Conservation (phyloP, 2,329 filamentous ascomycete species). For the Talaromyces piceae region DNA sequence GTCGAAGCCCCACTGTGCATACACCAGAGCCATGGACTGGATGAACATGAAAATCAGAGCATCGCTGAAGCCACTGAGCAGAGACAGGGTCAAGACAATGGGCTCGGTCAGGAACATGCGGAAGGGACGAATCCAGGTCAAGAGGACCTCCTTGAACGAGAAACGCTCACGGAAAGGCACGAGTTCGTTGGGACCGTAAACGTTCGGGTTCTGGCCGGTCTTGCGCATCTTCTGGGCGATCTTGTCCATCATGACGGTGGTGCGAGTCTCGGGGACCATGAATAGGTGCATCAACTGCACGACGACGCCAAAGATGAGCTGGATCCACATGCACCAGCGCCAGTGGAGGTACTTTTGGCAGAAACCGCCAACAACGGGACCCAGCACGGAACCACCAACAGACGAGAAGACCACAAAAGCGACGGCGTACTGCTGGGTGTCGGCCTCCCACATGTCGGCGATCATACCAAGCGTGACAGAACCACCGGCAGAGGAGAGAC, state of each 20-base stretch:
- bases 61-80: constrained; percentile 57
- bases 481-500: constrained; percentile 63
- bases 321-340: constrained; percentile 79
- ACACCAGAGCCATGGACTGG: constrained; percentile 54
- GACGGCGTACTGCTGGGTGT: constrained; percentile 67
- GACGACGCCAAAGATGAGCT: constrained; percentile 67
- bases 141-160: constrained; percentile 49
- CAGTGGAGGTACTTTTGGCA: constrained; percentile 60
- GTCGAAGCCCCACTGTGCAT: constrained; percentile 52
- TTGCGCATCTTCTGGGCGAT: constrained; percentile 69
- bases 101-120: constrained; percentile 59
- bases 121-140: constrained; percentile 55
- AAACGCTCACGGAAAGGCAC: constrained; percentile 53
- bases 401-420: constrained; percentile 72
- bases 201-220: constrained; percentile 49
- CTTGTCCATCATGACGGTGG: constrained; percentile 67
- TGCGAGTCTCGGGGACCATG: constrained; percentile 69
- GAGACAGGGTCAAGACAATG: constrained; percentile 54
- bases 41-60: constrained; percentile 62
- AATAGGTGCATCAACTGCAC: constrained; percentile 62
- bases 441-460: constrained; percentile 64
- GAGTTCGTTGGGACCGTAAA: constrained; percentile 68
- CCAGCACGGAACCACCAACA: constrained; percentile 67
- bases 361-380: constrained; percentile 72
- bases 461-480: constrained; percentile 70